These are phyloP conservation scores for Penicillium janthinellum DNA, from an alignment of 2,329 filamentous ascomycete genomes.

Conservation along the genomic window DNA sequence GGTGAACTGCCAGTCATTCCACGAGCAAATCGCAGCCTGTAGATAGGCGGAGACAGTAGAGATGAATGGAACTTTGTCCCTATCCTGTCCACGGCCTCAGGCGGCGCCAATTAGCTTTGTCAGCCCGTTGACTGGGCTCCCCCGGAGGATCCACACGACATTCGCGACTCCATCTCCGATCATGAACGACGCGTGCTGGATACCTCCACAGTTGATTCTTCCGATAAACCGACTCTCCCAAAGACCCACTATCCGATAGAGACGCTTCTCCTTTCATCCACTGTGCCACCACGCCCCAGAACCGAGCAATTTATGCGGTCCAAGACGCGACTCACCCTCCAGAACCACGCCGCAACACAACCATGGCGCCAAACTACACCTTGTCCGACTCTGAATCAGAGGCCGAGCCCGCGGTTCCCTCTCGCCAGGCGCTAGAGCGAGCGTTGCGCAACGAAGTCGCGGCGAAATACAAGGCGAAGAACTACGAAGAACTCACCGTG, in stretches of 20 bases:
- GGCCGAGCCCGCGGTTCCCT: conserved; percentile 27
- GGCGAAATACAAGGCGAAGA: conserved; percentile 39
- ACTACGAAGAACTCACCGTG: conserved; percentile 58
- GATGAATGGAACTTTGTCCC: too few species aligned
- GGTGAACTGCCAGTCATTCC: too few species aligned
- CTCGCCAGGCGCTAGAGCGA: conserved; percentile 40
- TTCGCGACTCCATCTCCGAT: not conserved
- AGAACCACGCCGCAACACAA: not conserved
- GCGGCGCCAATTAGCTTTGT: too few species aligned
- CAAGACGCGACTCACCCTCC: not conserved
- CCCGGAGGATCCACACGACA: too few species aligned
- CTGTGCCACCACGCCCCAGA: not conserved
- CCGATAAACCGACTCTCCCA: not conserved
- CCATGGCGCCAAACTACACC: conserved; percentile 35
- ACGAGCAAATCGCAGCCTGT: too few species aligned
- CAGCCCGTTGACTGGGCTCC: too few species aligned
- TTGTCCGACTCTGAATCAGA: conserved; percentile 37
- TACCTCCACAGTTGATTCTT: not conserved
- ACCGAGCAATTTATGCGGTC: not conserved
- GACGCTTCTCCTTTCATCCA: not conserved
- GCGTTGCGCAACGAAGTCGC: conserved; percentile 43
- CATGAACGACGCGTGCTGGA: not conserved
- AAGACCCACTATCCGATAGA: not conserved
- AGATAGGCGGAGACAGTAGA: too few species aligned
- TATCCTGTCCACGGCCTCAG: too few species aligned